phyloP scores from a whole-genome alignment of 176 grass and related monocot species.

The Elaeis guineensis region DNA sequence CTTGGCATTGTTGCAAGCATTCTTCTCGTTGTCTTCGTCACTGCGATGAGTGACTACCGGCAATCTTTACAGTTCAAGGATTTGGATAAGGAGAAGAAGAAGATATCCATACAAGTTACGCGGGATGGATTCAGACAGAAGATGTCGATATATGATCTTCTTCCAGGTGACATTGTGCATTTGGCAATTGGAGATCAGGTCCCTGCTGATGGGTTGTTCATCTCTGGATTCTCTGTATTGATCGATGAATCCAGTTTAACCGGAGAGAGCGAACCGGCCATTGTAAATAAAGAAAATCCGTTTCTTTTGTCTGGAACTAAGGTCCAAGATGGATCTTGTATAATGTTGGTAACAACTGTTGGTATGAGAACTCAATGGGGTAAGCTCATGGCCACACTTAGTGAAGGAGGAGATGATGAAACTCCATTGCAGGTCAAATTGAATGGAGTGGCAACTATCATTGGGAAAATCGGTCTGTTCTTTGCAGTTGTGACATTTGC shows the following conservation, averaged over 20 bases:
- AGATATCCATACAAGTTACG: conserved; percentile 82
- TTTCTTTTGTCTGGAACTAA: conserved; percentile 91
- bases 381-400: conserved; percentile 90
- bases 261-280: conserved; percentile 82
- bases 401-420: conserved; percentile 97
- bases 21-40: conserved; percentile 85
- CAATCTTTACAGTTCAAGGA: conserved; percentile 98
- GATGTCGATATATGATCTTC: conserved; percentile 83
- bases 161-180: conserved; percentile 94
- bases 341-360: conserved; percentile 90
- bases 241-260: conserved; percentile 96
- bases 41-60: conserved; percentile 82
- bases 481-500: conserved; percentile 97
- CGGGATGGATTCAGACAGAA: conserved; percentile 73
- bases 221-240: conserved; percentile 78
- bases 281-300: conserved; percentile 69
- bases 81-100: conserved; percentile 97
- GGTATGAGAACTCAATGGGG: conserved; percentile 96
- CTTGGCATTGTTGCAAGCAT: conserved; percentile 97
- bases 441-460: conserved; percentile 67
- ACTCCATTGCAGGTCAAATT: conserved; percentile 89
- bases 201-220: conserved; percentile 87
- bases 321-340: conserved; percentile 88
- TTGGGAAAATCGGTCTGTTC: conserved; percentile 82
- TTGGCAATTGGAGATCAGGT: conserved; percentile 91